These are phyloP conservation scores for Penicillium oxalicum DNA, from an alignment of 2,329 filamentous ascomycete genomes.

Conservation along the genomic window DNA sequence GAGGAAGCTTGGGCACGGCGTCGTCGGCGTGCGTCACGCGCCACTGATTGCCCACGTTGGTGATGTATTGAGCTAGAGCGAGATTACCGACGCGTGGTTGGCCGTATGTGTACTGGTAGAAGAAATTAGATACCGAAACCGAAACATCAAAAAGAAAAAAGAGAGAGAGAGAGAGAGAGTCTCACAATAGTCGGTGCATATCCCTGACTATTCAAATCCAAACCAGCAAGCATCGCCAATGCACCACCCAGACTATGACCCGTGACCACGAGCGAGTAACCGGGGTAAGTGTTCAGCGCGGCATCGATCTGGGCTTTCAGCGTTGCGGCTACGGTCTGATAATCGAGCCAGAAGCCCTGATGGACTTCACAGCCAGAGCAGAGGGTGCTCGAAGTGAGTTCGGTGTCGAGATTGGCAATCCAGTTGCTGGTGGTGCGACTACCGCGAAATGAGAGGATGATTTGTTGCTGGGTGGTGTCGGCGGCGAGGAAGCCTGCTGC, in stretches of 20 bases:
- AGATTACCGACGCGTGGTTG: constrained; percentile 37
- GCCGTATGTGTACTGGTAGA: constrained; percentile 37
- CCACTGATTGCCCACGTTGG: constrained; percentile 28
- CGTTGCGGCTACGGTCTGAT: not conserved
- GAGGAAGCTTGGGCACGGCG: constrained; percentile 34
- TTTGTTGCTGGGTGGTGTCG: not conserved
- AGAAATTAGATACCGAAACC: not conserved
- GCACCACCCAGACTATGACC: not conserved
- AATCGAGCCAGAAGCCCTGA: not conserved
- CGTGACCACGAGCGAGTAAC: not conserved
- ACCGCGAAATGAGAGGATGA: not conserved
- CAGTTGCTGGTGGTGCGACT: not conserved
- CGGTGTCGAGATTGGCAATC: not conserved
- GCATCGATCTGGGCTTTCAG: not conserved
- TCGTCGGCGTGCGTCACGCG: constrained; percentile 36
- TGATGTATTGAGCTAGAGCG: constrained; percentile 35
- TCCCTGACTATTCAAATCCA: not conserved
- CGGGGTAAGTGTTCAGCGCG: not conserved
- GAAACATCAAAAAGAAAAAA: not conserved
- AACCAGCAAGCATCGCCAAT: not conserved
- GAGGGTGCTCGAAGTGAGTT: not conserved
- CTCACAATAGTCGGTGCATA: not conserved
- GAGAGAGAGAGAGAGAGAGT: not conserved
- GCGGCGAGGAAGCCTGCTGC: not conserved
- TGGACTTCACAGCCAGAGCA: not conserved